Conservation (phyloP, 106 monocot species). For the Apostasia shenzhenica region DNA sequence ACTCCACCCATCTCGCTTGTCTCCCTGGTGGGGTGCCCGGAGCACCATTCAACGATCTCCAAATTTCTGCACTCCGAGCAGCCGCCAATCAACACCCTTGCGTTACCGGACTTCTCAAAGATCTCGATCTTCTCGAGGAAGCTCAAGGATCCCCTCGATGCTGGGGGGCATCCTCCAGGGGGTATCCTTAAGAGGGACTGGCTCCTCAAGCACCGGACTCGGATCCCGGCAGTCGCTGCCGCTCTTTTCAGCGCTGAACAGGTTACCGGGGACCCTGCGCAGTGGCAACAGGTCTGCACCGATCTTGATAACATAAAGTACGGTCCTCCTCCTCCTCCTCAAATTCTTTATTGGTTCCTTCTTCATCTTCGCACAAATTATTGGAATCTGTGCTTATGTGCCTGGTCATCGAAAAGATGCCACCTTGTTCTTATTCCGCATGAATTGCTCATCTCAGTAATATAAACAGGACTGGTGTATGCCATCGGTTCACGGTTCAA, state of each 20-base stretch:
- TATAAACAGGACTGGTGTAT: no score
- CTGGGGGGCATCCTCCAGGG: slow-evolving; percentile 7
- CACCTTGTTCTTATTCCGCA: no score
- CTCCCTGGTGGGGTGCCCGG: slow-evolving; percentile 60
- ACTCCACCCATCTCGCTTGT: slow-evolving; percentile 45
- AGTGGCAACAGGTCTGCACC: slow-evolving; percentile 92
- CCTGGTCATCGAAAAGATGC: no score
- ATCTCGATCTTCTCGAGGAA: slow-evolving; percentile 36
- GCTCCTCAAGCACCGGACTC: slow-evolving; percentile 80
- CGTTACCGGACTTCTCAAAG: slow-evolving; percentile 80
- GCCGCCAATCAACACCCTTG: slow-evolving; percentile 88
- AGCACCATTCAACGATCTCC: slow-evolving; percentile 67
- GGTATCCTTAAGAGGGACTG: slow-evolving; percentile 86
- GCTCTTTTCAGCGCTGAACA: slow-evolving; percentile 48
- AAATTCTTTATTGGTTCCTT: background rate
- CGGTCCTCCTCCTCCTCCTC: slow-evolving; percentile 30
- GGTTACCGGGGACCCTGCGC: slow-evolving; percentile 71
- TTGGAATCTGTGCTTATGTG: no score
- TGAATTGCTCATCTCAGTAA: no score
- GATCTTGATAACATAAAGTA: slow-evolving; percentile 95
- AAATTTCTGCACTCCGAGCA: slow-evolving; percentile 75
- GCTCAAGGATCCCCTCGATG: slow-evolving; percentile 26
- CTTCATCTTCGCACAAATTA: background rate
- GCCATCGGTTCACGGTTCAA: no score
- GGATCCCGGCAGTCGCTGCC: slow-evolving; percentile 58